These are phyloP conservation scores for Xerocomus nothofagi DNA, from an alignment of 1,284 basidiomycete genomes.

Conservation along the genomic window DNA sequence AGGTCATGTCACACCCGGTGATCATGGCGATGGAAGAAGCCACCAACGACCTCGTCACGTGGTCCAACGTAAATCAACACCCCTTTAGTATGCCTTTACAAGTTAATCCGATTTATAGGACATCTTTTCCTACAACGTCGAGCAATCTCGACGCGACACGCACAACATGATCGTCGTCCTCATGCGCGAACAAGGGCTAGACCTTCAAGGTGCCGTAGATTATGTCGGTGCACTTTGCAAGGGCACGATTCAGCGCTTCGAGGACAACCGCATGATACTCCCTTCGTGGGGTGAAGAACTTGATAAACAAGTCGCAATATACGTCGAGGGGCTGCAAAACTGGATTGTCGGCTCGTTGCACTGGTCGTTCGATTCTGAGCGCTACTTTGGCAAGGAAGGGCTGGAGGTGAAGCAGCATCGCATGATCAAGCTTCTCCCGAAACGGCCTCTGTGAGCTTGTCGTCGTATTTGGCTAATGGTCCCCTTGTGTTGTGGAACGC, in stretches of 20 bases:
- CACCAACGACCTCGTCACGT: constrained; percentile 58
- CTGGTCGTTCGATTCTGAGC: constrained; percentile 58
- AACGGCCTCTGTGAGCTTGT: constrained; percentile 20
- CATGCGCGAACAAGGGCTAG: constrained; percentile 50
- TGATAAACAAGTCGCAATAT: constrained; percentile 49
- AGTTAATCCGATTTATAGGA: constrained; percentile 40
- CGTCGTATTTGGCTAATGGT: background rate
- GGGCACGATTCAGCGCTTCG: constrained; percentile 48
- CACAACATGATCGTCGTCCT: constrained; percentile 62
- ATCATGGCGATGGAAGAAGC: constrained; percentile 52
- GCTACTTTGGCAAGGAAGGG: constrained; percentile 55
- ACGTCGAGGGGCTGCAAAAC: constrained; percentile 52
- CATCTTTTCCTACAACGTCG: constrained; percentile 62
- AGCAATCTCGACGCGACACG: constrained; percentile 55
- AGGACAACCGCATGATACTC: constrained; percentile 41
- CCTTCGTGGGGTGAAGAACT: constrained; percentile 55
- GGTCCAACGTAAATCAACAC: constrained; percentile 51
- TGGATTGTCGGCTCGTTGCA: constrained; percentile 61
- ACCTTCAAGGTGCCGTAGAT: constrained; percentile 53
- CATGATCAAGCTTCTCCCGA: constrained; percentile 45
- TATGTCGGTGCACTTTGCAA: constrained; percentile 53
- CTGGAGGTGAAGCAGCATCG: constrained; percentile 46
- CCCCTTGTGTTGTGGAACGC: background rate
- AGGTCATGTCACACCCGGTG: constrained; percentile 50
- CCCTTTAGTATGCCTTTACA: background rate